Percentiles rank a stretch among this genome's conserved stretches.
phyloP scores from a whole-genome alignment of 2,329 filamentous ascomycete species.

The Beauveria sp. region DNA sequence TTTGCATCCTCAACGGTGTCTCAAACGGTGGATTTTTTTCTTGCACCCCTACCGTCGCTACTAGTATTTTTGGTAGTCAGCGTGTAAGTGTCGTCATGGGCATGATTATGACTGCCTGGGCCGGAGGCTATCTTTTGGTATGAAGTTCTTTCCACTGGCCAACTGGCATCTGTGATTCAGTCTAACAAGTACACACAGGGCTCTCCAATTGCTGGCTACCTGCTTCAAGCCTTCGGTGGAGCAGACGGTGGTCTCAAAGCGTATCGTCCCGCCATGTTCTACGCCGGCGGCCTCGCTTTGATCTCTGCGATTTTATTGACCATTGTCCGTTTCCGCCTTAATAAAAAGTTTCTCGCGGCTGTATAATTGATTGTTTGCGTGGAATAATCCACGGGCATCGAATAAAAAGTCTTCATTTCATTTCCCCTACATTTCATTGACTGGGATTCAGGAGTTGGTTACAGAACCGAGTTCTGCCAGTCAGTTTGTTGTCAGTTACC shows the following conservation, averaged over 20 bases:
- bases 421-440: too few species aligned
- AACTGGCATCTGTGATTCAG: too few species aligned
- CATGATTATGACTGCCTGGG: conserved; percentile 55
- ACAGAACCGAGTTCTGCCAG: too few species aligned
- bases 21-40: conserved; percentile 58
- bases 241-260: conserved; percentile 40
- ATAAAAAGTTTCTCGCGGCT: conserved; percentile 26
- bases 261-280: conserved; percentile 55
- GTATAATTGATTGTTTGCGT: conserved; percentile 3
- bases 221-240: conserved; percentile 48
- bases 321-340: conserved; percentile 35
- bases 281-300: conserved; percentile 46
- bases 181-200: conserved; percentile 26
- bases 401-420: too few species aligned
- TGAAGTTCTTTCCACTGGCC: conserved; percentile 15
- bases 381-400: too few species aligned
- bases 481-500: too few species aligned
- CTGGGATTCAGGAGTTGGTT: too few species aligned
- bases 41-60: conserved; percentile 55
- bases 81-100: conserved; percentile 50
- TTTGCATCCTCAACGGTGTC: conserved; percentile 52
- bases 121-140: conserved; percentile 52
- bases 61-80: conserved; percentile 49
- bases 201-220: conserved; percentile 52
- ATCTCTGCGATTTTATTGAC: conserved; percentile 35